These are phyloP conservation scores for Zasmidium cellare DNA, from an alignment of 2,329 filamentous ascomycete species.

Conservation along the genomic window DNA sequence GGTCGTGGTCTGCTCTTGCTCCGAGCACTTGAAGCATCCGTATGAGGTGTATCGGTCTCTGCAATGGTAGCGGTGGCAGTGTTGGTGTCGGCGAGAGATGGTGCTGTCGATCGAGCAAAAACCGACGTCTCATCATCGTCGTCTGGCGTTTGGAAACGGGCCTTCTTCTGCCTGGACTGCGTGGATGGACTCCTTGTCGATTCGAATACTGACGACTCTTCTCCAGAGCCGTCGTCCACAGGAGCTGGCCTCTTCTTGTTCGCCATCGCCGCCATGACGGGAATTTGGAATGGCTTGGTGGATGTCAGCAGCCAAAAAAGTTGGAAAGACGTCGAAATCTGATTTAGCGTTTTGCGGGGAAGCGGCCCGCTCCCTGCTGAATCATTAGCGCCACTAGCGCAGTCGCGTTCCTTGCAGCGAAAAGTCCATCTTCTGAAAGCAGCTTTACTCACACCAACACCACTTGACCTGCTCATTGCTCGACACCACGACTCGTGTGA, in stretches of 20 bases:
- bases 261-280: conserved; percentile 2
- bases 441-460: not conserved
- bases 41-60: conserved; percentile 20
- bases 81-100: conserved; percentile 14
- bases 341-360: not conserved
- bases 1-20: conserved; percentile 49
- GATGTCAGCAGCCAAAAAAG: not conserved
- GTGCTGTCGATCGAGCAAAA: conserved; percentile 10
- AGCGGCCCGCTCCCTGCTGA: not conserved
- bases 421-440: not conserved
- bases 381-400: not conserved
- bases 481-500: not conserved
- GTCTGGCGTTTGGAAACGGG: conserved; percentile 6
- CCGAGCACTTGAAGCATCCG: conserved; percentile 21
- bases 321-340: not conserved
- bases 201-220: conserved; percentile 3
- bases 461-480: not conserved
- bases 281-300: not conserved
- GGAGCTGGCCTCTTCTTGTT: conserved; percentile 5
- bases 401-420: not conserved
- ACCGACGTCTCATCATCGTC: conserved; percentile 11
- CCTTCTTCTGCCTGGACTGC: conserved; percentile 8
- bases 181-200: not conserved
- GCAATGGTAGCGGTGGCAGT: conserved; percentile 14
- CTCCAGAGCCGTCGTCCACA: not conserved